These are phyloP conservation scores for Gentiana straminea DNA, from an alignment of 257 asterid species.

Conservation along the genomic window DNA sequence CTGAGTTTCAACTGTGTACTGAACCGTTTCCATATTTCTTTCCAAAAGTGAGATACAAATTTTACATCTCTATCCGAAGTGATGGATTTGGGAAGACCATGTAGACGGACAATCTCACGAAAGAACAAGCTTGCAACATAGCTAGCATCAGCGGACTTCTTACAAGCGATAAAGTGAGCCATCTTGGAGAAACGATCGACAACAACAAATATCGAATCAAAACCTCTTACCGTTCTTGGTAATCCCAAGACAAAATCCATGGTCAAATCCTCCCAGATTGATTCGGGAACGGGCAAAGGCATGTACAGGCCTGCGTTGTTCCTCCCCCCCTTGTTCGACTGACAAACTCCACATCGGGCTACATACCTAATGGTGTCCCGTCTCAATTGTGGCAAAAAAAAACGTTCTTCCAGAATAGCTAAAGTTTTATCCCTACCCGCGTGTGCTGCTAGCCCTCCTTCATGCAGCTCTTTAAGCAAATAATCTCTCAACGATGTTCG, in stretches of 20 bases:
- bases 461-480: slow-evolving; percentile 1
- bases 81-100: not conserved
- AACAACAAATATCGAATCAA: not conserved
- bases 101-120: not conserved
- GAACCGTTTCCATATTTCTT: not conserved
- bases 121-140: not conserved
- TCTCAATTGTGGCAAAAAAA: not conserved
- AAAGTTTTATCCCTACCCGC: not conserved
- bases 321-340: not conserved
- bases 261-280: not conserved
- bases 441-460: not conserved
- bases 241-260: not conserved
- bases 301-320: not conserved
- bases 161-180: not conserved
- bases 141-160: not conserved
- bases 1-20: not conserved
- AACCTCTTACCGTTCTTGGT: not conserved
- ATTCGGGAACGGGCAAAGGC: not conserved
- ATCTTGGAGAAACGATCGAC: not conserved
- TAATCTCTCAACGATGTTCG: not conserved
- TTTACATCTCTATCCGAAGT: not conserved
- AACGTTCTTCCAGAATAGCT: not conserved
- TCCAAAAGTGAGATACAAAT: not conserved
- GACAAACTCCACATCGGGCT: not conserved
- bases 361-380: not conserved